Percentiles rank a stretch among this genome's conserved stretches.
Conservation (phyloP, 768 basidiomycete genomes). For the Tylopilus sp. region DNA sequence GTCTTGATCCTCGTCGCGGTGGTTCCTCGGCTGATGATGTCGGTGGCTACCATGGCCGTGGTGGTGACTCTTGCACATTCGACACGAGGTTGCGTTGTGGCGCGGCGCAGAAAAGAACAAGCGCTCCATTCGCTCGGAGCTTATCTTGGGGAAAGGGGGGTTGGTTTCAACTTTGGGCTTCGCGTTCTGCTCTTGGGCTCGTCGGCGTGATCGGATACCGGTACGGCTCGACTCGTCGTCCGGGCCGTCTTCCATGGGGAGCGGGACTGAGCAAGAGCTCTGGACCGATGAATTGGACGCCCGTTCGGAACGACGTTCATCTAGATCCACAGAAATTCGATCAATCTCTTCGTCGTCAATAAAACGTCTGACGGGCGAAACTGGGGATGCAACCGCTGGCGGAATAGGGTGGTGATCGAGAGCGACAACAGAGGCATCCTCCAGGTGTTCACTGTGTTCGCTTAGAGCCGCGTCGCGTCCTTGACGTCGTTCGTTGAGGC, state of each 20-base stretch:
- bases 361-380: constrained; percentile 33
- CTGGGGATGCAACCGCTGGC: constrained; percentile 3
- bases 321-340: constrained; percentile 62
- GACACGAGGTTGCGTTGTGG: constrained; percentile 68
- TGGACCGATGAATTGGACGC: constrained; percentile 29
- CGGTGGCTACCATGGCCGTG: constrained; percentile 44
- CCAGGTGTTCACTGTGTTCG: constrained; percentile 3
- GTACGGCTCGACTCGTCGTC: background rate
- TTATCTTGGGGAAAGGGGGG: constrained; percentile 78
- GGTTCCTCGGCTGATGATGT: constrained; percentile 16
- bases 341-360: constrained; percentile 58
- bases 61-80: constrained; percentile 53
- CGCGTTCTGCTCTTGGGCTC: background rate
- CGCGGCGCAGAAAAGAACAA: constrained; percentile 80
- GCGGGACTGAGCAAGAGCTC: constrained; percentile 9
- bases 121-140: constrained; percentile 71
- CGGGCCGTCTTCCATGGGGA: background rate
- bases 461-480: constrained; percentile 41
- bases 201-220: background rate
- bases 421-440: background rate
- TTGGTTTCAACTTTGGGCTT: constrained; percentile 21
- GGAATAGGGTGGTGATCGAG: background rate
- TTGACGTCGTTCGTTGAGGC: constrained; percentile 67
- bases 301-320: constrained; percentile 59
- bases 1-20: constrained; percentile 8